Evolutionary conservation across 192 early-diverging fungal species (phyloP), one percentile per base, ranked within the genome.

Genomic region (Coemansia sp.): DNA sequence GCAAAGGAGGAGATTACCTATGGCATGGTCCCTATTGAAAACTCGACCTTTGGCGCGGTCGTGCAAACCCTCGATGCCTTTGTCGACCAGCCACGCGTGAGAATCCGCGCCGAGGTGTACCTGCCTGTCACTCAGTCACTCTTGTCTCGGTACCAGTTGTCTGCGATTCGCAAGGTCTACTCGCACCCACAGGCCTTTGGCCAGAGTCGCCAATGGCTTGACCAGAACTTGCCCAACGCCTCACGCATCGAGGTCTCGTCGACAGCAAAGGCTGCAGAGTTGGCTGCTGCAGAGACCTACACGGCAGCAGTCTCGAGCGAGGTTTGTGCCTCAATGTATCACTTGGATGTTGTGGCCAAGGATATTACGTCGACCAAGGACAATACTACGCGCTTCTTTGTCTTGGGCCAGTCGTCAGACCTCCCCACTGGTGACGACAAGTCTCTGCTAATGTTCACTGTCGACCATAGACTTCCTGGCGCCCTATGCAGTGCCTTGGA

Each of bases 1-100:
- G 91, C 89, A 69, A 85, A 86, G 9, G 90, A 90, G 28, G 85
- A 84, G 30, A 85, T 88, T 3, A 92, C 90, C n/a, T 97, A 95
- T 68, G 95, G 95, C 6, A 77, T 98, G 61, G 91, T 98, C 5
- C 97, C 97, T 2, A 94, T 95, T 74, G 97, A 98, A 75, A 98
- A 98, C 80, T 97, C 96, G 9, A 92, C 90, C 19, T 88, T 86
- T 81, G 96, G 96, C 42, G 87, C 87, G 11, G 96, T 98, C 3
- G 87, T 90, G 7, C 77, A 91, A 55, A 95, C 96, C 0, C 78
- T 98, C 19, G 95, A 98, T 69, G 74, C 83, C 52, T 91, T 96
- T 66, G 77, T 86, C 28, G 84, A 84, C 19, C 76, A 89, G 47
- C 81, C 81, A 8, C 42, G 62, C 6, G 76, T 91, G 38, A 84